A percentile compares a stretch with the other conserved stretches of the same genome.
Conservation (phyloP, 2,329 filamentous ascomycete genomes). For the Diplodia corticola region DNA sequence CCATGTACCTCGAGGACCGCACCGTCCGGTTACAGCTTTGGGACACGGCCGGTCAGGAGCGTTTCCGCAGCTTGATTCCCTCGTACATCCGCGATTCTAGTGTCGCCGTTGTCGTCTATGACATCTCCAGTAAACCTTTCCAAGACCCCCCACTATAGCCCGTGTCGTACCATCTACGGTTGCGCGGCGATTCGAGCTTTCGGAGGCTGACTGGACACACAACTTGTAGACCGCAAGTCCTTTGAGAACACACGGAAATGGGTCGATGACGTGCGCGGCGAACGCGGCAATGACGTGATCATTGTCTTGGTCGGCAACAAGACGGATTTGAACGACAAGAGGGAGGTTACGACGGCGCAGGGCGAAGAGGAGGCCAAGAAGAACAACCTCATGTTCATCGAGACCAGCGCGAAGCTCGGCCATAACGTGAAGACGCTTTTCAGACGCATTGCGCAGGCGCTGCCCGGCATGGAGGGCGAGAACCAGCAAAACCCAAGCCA, state of each 20-base stretch:
- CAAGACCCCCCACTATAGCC: slow-evolving; percentile 9
- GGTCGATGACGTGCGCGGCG: slow-evolving; percentile 96
- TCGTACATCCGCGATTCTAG: slow-evolving; percentile 98
- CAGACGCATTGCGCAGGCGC: slow-evolving; percentile 94
- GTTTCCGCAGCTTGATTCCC: slow-evolving; percentile 94
- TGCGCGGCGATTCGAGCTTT: background rate
- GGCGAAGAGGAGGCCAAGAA: slow-evolving; percentile 98
- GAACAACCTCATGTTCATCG: slow-evolving; percentile 97
- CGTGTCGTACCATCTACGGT: background rate
- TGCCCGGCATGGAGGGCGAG: slow-evolving; percentile 95
- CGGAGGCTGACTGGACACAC: slow-evolving; percentile 13
- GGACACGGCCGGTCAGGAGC: slow-evolving; percentile 97
- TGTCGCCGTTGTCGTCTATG: slow-evolving; percentile 97
- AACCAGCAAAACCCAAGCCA: slow-evolving; percentile 75
- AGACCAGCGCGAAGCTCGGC: slow-evolving; percentile 95
- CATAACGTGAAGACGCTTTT: slow-evolving; percentile 98
- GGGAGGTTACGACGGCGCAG: slow-evolving; percentile 93
- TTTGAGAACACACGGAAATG: slow-evolving; percentile 99
- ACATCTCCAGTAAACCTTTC: slow-evolving; percentile 74
- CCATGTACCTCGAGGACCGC: slow-evolving; percentile 99
- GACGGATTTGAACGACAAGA: slow-evolving; percentile 97
- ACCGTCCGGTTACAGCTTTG: slow-evolving; percentile 96
- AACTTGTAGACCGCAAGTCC: slow-evolving; percentile 73
- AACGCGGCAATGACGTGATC: slow-evolving; percentile 97
- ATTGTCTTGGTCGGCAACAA: slow-evolving; percentile 99